These are phyloP conservation scores for Fomitopsis schrenkii DNA, from an alignment of 1,284 basidiomycete species.

Conservation along the genomic window DNA sequence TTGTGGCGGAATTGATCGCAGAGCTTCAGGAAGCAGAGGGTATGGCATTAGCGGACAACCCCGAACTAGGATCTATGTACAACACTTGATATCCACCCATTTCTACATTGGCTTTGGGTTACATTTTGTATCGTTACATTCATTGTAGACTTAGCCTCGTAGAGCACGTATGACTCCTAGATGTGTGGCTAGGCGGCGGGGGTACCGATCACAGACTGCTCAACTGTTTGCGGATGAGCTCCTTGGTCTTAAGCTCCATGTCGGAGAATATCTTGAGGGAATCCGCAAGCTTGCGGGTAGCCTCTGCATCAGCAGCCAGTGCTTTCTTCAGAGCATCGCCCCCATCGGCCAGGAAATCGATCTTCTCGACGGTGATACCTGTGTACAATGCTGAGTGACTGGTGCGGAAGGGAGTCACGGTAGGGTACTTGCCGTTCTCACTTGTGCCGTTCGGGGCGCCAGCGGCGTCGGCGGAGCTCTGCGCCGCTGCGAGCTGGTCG, in stretches of 20 bases:
- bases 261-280: conserved; percentile 41
- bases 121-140: not conserved
- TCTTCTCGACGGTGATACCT: conserved; percentile 5
- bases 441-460: conserved; percentile 1
- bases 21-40: conserved; percentile 18
- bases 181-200: too few species aligned
- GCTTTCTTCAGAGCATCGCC: conserved; percentile 32
- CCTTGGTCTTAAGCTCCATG: conserved; percentile 37
- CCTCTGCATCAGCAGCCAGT: conserved; percentile 33
- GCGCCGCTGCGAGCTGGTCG: conserved; percentile 32
- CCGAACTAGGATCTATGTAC: not conserved
- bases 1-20: conserved; percentile 31
- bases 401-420: not conserved
- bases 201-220: not conserved
- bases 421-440: not conserved
- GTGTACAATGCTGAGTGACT: too few species aligned
- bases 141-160: not conserved
- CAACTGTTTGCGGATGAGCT: conserved; percentile 24
- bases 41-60: not conserved
- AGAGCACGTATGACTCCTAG: too few species aligned
- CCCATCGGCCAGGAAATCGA: conserved; percentile 34
- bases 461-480: conserved; percentile 1
- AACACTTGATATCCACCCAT: not conserved
- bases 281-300: conserved; percentile 38
- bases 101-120: not conserved